phyloP scores from a whole-genome alignment of 169 alveolate species.

The Babesia bigemina region DNA sequence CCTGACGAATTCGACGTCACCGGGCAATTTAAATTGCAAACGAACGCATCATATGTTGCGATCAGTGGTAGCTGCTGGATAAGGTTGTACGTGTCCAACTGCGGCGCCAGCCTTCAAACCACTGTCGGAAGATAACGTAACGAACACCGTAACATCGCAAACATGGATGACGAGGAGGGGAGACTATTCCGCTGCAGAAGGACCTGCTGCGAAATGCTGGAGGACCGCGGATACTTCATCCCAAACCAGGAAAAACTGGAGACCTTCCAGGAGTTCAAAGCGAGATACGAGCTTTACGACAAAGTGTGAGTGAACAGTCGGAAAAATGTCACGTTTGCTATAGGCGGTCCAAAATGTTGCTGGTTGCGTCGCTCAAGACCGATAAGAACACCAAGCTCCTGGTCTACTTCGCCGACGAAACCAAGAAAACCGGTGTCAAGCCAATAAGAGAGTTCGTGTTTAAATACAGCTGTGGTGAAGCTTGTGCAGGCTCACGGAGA shows the following conservation, averaged over 20 bases:
- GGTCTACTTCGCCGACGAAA: conserved; percentile 90
- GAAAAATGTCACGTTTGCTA: conserved; percentile 1
- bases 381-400: conserved; percentile 83
- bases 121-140: background rate
- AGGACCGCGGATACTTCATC: conserved; percentile 89
- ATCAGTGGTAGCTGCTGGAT: background rate
- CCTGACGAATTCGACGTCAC: background rate
- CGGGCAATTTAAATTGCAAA: background rate
- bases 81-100: background rate
- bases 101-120: background rate
- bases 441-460: conserved; percentile 88
- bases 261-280: conserved; percentile 83
- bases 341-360: conserved; percentile 84
- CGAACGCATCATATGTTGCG: background rate
- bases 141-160: conserved; percentile 10
- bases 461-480: background rate
- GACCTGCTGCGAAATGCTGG: conserved; percentile 90
- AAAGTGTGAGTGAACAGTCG: conserved; percentile 56
- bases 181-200: conserved; percentile 87
- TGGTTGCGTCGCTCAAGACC: conserved; percentile 82
- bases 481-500: conserved; percentile 82
- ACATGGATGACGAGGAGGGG: conserved; percentile 87
- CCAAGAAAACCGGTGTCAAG: conserved; percentile 91
- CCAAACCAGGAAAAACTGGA: conserved; percentile 84
- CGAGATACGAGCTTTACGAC: conserved; percentile 78